phyloP scores from a whole-genome alignment of 768 basidiomycete genomes.

The Russula griseocarnosa region DNA sequence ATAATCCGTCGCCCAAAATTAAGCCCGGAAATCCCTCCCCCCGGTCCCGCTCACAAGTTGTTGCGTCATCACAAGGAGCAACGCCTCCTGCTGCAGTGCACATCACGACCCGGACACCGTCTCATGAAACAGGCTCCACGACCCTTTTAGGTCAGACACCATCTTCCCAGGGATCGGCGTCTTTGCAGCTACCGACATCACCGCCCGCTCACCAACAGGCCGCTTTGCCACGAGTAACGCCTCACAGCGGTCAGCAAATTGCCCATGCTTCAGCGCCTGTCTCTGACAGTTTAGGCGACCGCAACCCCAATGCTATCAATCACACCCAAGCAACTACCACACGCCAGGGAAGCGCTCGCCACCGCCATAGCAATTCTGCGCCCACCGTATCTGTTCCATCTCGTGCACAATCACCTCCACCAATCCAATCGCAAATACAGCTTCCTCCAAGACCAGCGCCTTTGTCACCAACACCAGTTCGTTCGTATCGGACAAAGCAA shows the following conservation, averaged over 20 bases:
- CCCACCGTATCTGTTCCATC: slow-evolving; percentile 18
- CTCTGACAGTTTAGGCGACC: slow-evolving; percentile 5
- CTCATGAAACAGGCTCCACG: slow-evolving; percentile 29
- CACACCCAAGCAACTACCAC: background rate
- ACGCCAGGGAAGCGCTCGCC: slow-evolving; percentile 25
- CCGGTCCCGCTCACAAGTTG: slow-evolving; percentile 23
- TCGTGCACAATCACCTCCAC: slow-evolving; percentile 6
- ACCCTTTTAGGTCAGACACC: slow-evolving; percentile 27
- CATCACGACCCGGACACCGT: slow-evolving; percentile 24
- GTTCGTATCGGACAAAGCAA: slow-evolving; percentile 22
- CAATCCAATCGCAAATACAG: slow-evolving; percentile 21
- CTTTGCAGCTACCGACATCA: slow-evolving; percentile 16
- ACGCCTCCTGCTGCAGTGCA: slow-evolving; percentile 16
- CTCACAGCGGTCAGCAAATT: slow-evolving; percentile 10
- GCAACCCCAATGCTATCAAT: background rate
- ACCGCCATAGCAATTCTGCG: slow-evolving; percentile 21
- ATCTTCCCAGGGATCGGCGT: slow-evolving; percentile 26
- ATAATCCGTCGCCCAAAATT: slow-evolving; percentile 26
- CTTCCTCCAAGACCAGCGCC: slow-evolving; percentile 14
- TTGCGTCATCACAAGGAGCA: slow-evolving; percentile 16
- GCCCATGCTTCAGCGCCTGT: background rate
- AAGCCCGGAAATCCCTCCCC: slow-evolving; percentile 26
- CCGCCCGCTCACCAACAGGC: slow-evolving; percentile 21
- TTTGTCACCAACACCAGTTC: slow-evolving; percentile 23
- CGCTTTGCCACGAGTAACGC: background rate